phyloP scores from a whole-genome alignment of 2,329 filamentous ascomycete genomes.

The Colletotrichum endophyticum region DNA sequence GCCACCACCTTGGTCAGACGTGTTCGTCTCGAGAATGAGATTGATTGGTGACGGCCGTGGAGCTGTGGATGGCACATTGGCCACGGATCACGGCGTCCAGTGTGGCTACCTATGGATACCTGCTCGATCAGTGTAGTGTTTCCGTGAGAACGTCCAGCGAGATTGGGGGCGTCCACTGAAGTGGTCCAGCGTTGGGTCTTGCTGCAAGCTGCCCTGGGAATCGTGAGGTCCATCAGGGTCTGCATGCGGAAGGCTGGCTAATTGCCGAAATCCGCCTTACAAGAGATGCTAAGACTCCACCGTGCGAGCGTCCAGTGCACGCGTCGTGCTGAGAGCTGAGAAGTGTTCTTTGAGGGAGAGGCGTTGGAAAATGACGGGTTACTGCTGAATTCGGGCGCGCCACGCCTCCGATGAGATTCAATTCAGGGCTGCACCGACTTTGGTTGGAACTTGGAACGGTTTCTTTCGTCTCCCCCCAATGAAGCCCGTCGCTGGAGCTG shows the following conservation, averaged over 20 bases:
- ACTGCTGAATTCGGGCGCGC: neutral
- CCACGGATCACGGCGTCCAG: neutral
- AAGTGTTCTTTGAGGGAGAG: neutral
- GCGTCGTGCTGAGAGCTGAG: neutral
- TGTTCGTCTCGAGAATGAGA: neutral
- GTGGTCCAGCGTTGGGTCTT: neutral
- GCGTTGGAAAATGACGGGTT: neutral
- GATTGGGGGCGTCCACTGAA: neutral
- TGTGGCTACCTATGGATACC: neutral
- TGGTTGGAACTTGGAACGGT: neutral
- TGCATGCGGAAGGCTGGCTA: slow-evolving; percentile 16
- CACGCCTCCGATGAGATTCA: neutral
- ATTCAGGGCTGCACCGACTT: neutral
- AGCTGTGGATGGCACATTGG: neutral
- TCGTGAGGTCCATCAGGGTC: slow-evolving; percentile 5
- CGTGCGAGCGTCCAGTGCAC: neutral
- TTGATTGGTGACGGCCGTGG: neutral
- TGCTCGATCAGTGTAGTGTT: neutral
- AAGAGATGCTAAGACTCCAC: neutral
- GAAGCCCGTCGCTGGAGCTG: neutral
- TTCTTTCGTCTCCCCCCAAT: neutral
- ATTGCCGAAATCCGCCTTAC: slow-evolving; percentile 13
- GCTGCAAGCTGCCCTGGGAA: neutral
- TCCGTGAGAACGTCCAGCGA: neutral
- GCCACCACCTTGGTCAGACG: neutral